Base-by-base conservation (phyloP, 192 early-diverging fungal genomes). In the Thoreauomyces humboldtii region DNA sequence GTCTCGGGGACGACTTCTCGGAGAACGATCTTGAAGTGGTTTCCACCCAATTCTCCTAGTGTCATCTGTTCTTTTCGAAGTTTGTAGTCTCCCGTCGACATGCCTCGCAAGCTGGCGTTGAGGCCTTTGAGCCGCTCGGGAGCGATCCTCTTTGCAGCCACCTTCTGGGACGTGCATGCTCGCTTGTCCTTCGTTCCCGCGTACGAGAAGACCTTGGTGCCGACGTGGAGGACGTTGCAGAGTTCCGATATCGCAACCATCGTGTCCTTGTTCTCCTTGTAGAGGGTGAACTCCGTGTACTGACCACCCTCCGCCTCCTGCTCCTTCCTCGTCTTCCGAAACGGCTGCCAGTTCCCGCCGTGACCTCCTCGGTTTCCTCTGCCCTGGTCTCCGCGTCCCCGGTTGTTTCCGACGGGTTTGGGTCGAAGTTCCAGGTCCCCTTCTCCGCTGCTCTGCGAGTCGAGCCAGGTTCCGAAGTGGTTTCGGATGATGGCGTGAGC, bases 131-230 rank as follows among this genome's bases (percentile, higher is more conserved):
- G 47, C 34, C 76, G 71, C 22, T 84, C 80, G 19, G 85, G 76
- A 2, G 65, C 69, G 2, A 93, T 71, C 7, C 80, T 75, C 59
- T 77, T 78, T 0, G 85, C 89, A 24, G 90, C 90, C 51, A 92
- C 83, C 55, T 76, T 75, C 67, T 99, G 97, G 42, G 85, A 81
- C 1, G 94, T 99, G 55, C 97, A 81, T 1, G 84, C 95, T 34
- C 95, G 88, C 58, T 87, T 88, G 74, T 98, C 97, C 71, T 99
- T 99, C 6, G 91, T 96, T 2, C 97, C 97, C 0, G 94, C 92
- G 80, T 90, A 91, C 6, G 89, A 79, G 53, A 95, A 84, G 14
- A 72, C 65, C 28, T 87, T 87, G 22, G 61, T 37, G 2, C 28
- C 27, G 5, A 52, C 2, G 4, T 61, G 65, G 34, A 86, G 47